These are phyloP conservation scores for Septoria linicola DNA, from an alignment of 2,329 filamentous ascomycete genomes.

Conservation along the genomic window DNA sequence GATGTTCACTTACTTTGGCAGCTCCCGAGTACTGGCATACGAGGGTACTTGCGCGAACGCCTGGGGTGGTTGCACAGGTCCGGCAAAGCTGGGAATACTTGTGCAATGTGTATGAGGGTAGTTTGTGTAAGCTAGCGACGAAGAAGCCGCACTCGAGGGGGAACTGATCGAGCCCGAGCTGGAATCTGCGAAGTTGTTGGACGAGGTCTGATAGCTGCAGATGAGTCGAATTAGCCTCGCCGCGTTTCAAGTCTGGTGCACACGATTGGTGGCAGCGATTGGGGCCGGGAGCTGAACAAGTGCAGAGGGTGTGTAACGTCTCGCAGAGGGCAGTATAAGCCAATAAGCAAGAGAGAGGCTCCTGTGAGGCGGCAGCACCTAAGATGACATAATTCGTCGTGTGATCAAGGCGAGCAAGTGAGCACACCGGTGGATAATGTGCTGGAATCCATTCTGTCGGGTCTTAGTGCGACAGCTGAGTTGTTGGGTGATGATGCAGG, in stretches of 20 bases:
- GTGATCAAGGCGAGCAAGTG: slow-evolving; percentile 23
- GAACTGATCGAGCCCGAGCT: slow-evolving; percentile 56
- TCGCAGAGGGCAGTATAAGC: slow-evolving; percentile 23
- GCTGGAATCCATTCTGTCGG: slow-evolving; percentile 26
- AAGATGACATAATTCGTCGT: slow-evolving; percentile 28
- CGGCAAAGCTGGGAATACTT: slow-evolving; percentile 36
- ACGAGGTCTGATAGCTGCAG: slow-evolving; percentile 47
- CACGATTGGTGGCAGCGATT: slow-evolving; percentile 13
- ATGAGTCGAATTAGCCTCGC: slow-evolving; percentile 18
- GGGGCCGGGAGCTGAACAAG: slow-evolving; percentile 9
- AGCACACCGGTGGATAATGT: slow-evolving; percentile 19
- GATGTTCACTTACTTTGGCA: slow-evolving; percentile 47
- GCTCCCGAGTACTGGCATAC: slow-evolving; percentile 39
- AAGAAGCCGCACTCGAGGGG: slow-evolving; percentile 49
- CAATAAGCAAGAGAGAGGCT: slow-evolving; percentile 13
- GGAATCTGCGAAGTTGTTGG: slow-evolving; percentile 55
- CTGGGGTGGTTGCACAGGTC: slow-evolving; percentile 38
- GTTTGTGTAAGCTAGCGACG: slow-evolving; percentile 44
- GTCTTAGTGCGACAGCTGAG: slow-evolving; percentile 19
- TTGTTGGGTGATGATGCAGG: slow-evolving; percentile 23
- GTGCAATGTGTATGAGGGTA: slow-evolving; percentile 41
- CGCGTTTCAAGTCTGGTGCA: slow-evolving; percentile 15
- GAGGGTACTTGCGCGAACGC: slow-evolving; percentile 43
- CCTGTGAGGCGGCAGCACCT: slow-evolving; percentile 23
- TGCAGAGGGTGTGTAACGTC: slow-evolving; percentile 29